Evolutionary conservation across 139 green algal species (phyloP).

Genomic region (Coccomyxa sp.): DNA sequence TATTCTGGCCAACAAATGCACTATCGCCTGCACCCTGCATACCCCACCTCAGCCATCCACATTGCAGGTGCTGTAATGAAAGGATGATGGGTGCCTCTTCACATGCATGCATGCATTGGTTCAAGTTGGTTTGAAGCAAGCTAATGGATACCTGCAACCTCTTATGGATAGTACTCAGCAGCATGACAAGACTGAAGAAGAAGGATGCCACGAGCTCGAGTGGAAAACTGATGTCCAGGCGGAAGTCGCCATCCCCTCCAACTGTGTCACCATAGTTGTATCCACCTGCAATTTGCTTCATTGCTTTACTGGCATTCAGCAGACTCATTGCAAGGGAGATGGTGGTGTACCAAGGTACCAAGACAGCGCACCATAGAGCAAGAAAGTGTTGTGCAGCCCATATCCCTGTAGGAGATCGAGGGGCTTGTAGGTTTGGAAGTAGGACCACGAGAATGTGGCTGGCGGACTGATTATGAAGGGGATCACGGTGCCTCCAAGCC

Average conservation of each 20-base stretch:
- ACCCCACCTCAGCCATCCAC: too few relatives aligned
- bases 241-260: conserved; percentile 12
- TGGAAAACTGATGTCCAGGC: conserved; percentile 23
- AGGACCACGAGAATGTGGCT: conserved; percentile 25
- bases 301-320: not conserved
- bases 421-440: conserved; percentile 18
- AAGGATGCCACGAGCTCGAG: conserved; percentile 20
- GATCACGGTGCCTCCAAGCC: conserved; percentile 19
- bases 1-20: conserved; percentile 21
- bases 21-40: conserved; percentile 23
- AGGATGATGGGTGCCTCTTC: not conserved
- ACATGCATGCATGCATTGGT: too few relatives aligned
- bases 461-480: conserved; percentile 37
- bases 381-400: conserved; percentile 30
- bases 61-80: not conserved
- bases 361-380: conserved; percentile 29
- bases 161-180: conserved; percentile 28
- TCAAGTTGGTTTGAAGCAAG: not conserved
- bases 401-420: conserved; percentile 24
- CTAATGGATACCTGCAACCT: conserved; percentile 14
- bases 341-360: not conserved
- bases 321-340: not conserved
- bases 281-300: conserved; percentile 11
- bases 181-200: conserved; percentile 18
- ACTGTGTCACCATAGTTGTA: conserved; percentile 26